Evolutionary conservation across 768 basidiomycete species (phyloP), one percentile per base, ranked within the genome.

Genomic region (Suillus lakei): DNA sequence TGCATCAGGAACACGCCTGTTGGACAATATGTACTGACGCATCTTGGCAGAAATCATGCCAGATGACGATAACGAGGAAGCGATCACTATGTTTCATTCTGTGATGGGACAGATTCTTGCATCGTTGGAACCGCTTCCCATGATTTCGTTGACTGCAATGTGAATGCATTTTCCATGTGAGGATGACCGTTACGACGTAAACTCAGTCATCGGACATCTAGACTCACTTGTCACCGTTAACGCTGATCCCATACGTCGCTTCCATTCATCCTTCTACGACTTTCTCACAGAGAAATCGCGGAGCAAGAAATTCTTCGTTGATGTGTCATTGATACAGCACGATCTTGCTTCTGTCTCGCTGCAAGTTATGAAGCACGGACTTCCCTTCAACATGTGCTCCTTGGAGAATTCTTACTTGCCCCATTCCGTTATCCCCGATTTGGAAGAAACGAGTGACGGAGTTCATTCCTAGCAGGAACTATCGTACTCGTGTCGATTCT

Each of bases 211-310:
- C 28, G 32, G 30, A 12, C 50, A 23, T 18, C 38, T 67, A 48
- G 65, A n/a, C n/a, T n/a, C n/a, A n/a, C 38, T 65, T 30, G 16
- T 72, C 36, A 64, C 59, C 55, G 61, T 64, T 28, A 54, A 41
- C 15, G 30, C 21, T n/a, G 36, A 50, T 21, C 51, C 23, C 18
- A 62, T 70, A 53, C 55, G 62, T 13, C 60, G 64, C 26, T 62
- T 74, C 21, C 75, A 76, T 60, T 39, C 73, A 9, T 76, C 75
- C 1, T 73, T 77, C 65, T 50, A 46, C 15, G 76, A 77, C 34
- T 76, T 71, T 61, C 65, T 75, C 16, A 64, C 38, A 5, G 62
- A 70, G 55, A 3, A 41, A 43, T 34, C 28, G 6, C 67, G 71
- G 9, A 67, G 69, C 43, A 46, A 38, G 26, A 43, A 61, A 15